phyloP scores from a whole-genome alignment of 2,329 filamentous ascomycete species.

The Penicillium polonicum region DNA sequence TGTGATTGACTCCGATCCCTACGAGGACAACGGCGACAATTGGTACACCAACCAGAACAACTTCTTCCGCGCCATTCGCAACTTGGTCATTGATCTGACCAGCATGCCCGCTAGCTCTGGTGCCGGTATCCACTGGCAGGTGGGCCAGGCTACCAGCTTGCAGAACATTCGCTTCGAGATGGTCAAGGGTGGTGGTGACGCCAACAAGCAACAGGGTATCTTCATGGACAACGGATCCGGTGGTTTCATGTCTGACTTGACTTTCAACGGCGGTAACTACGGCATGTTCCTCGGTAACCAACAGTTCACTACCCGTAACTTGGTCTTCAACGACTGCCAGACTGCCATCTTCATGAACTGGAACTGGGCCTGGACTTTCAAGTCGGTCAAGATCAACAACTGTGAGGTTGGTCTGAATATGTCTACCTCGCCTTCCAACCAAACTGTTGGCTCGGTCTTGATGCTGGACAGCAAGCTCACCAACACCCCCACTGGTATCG shows the following conservation, averaged over 20 bases:
- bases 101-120: slow-evolving; percentile 60
- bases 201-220: slow-evolving; percentile 71
- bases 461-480: slow-evolving; percentile 77
- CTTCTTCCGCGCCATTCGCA: slow-evolving; percentile 80
- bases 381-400: slow-evolving; percentile 71
- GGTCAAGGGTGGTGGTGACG: slow-evolving; percentile 61
- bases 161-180: slow-evolving; percentile 83
- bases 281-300: slow-evolving; percentile 81
- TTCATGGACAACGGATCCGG: slow-evolving; percentile 85
- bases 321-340: slow-evolving; percentile 77
- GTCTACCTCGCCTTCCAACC: slow-evolving; percentile 61
- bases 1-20: slow-evolving; percentile 85
- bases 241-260: slow-evolving; percentile 78
- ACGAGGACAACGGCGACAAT: slow-evolving; percentile 65
- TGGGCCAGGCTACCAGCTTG: slow-evolving; percentile 76
- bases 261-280: slow-evolving; percentile 77
- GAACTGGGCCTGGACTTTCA: slow-evolving; percentile 86
- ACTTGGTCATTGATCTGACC: slow-evolving; percentile 76
- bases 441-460: slow-evolving; percentile 82
- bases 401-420: slow-evolving; percentile 77
- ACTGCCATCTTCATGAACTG: slow-evolving; percentile 88
- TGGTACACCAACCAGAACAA: slow-evolving; percentile 80
- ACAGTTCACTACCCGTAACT: slow-evolving; percentile 81
- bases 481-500: slow-evolving; percentile 73
- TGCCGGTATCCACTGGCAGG: slow-evolving; percentile 80